phyloP scores from a whole-genome alignment of 768 basidiomycete species.

The Rhizopogon salebrosus region DNA sequence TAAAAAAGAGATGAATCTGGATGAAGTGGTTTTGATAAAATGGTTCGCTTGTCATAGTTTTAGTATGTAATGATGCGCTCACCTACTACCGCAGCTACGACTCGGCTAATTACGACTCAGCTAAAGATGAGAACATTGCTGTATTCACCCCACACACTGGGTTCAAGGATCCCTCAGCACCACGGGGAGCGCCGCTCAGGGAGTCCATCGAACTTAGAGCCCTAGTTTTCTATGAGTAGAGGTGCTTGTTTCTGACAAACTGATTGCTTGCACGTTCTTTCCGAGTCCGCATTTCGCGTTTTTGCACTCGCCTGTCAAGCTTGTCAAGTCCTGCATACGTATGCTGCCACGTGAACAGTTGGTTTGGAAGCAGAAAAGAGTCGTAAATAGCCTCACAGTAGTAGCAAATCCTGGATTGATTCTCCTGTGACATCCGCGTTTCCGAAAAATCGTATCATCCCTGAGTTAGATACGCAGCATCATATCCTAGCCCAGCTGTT shows the following conservation, averaged over 20 bases:
- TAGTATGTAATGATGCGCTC: neutral
- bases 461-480: too few species aligned
- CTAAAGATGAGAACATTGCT: slow-evolving; percentile 43
- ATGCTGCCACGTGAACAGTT: too few species aligned
- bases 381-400: too few species aligned
- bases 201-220: slow-evolving; percentile 61
- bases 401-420: too few species aligned
- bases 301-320: neutral
- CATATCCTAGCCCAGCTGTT: too few species aligned
- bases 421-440: too few species aligned
- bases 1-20: slow-evolving; percentile 38
- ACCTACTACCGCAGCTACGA: slow-evolving; percentile 29
- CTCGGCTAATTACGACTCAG: slow-evolving; percentile 37
- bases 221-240: slow-evolving; percentile 54
- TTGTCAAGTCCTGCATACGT: too few species aligned
- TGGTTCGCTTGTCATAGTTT: slow-evolving; percentile 27
- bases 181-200: slow-evolving; percentile 40
- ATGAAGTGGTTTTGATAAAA: slow-evolving; percentile 49
- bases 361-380: too few species aligned
- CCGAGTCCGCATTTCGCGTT: neutral
- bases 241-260: slow-evolving; percentile 5
- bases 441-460: too few species aligned
- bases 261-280: neutral
- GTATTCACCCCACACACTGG: slow-evolving; percentile 60
- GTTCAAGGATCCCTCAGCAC: slow-evolving; percentile 51